phyloP scores from a whole-genome alignment of 352 stramenopile species.

The Phytophthora niederhauseri region DNA sequence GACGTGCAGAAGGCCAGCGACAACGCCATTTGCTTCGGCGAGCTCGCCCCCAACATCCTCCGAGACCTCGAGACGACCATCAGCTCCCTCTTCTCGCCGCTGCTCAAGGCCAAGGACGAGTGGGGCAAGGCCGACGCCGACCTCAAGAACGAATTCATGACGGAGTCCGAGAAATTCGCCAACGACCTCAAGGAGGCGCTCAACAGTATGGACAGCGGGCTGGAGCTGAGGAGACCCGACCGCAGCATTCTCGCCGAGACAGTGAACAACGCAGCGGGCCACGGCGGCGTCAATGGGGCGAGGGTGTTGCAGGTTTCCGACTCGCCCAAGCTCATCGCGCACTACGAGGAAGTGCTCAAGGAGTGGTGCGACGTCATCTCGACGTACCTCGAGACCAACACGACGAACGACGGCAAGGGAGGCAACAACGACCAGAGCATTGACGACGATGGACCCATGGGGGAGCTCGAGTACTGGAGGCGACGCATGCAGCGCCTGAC shows the following conservation, averaged over 20 bases:
- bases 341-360: constrained; percentile 97
- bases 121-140: constrained; percentile 96
- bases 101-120: constrained; percentile 94
- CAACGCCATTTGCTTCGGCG: constrained; percentile 83
- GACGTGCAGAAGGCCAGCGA: constrained; percentile 80
- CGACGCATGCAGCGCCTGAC: constrained; percentile 97
- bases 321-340: constrained; percentile 90
- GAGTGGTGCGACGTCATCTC: constrained; percentile 98
- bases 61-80: constrained; percentile 83
- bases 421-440: constrained; percentile 65
- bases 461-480: constrained; percentile 98
- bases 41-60: constrained; percentile 85
- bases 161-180: constrained; percentile 95
- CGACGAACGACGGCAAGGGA: constrained; percentile 62
- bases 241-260: constrained; percentile 74
- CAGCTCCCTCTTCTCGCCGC: constrained; percentile 87
- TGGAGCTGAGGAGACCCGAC: constrained; percentile 92
- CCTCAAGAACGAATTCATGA: constrained; percentile 93
- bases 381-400: constrained; percentile 93
- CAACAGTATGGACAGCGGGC: constrained; percentile 94
- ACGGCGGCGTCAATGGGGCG: constrained; percentile 43
- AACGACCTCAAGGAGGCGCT: constrained; percentile 95
- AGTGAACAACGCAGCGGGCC: constrained; percentile 38
- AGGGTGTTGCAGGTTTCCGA: constrained; percentile 77
- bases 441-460: constrained; percentile 94